Base-by-base conservation (phyloP, 371 early-diverging fungal species). In the Mortierella sp. region DNA sequence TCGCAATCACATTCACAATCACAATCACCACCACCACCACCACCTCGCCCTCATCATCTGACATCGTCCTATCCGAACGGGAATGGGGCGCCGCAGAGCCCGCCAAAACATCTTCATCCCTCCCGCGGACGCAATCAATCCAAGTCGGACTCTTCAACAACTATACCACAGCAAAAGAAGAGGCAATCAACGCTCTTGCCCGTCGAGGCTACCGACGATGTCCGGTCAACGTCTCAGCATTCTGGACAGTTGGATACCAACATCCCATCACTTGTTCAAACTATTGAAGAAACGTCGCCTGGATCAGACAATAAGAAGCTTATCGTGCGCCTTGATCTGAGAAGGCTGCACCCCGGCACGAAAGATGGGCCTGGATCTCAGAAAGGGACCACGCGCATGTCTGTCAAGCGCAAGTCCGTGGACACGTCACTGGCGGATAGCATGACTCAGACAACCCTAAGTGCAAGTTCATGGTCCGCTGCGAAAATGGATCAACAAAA, bases 261-360 rank as follows among this genome's bases (percentile, higher is more conserved):
- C 19, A 17, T 4, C 19, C 17, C 21, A 14, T n/a, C 21, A 14
- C 19, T 3, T 17, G 32, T 9, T 31, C 28, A 26, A n/a, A 19
- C 49, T 12, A 9, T 21, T 8, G 37, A 41, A 32, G 7, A 37
- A 17, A 17, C 30, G 44, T 21, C 46, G 26, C n/a, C 24, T 44
- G 17, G 31, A 15, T 2, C 15, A 27, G 50, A 59, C 15, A 59
- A 49, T 3, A 28, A 31, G 14, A 71, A 43, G 23, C 46, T 71
- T 2, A 43, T 71, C 23, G 64, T 71, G 4, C 60, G 71, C 7
- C 44, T 71, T 8, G 71, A 71, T 37, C 32, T 71, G 50, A 52
- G 71, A 46, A 71, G 60, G 47, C 41, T 71, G 23, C 41, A 50
- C 15, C 0, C 31, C 12, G 30, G 27, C 4, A 17, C 26, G 30